Base-by-base conservation (phyloP, 2,329 filamentous ascomycete species). In the Botrytis medusae region DNA sequence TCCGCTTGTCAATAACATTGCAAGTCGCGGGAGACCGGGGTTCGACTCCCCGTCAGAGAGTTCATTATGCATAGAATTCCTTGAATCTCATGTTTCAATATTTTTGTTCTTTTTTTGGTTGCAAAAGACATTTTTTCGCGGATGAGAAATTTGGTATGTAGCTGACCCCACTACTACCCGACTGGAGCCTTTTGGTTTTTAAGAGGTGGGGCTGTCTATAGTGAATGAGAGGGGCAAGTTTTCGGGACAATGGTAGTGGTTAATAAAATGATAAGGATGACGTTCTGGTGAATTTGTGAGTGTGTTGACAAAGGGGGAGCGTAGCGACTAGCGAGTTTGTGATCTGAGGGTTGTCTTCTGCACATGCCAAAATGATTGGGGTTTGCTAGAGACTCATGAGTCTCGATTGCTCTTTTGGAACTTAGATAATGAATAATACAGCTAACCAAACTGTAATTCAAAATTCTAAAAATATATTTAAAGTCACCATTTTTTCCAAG, bases 1-100 rank as follows among this genome's bases (percentile, higher is more conserved):
- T 80, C 79, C 79, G 79, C 79, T 80, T 80, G 79, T 80, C 79
- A 80, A 44, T 40, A 2, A 2, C 7, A 2, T 25, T n/a, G 18
- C 70, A 72, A 60, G 10, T 40, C 77, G 77, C 77, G 76, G 76
- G 75, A 78, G 77, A 77, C 73, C 76, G 74, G 76, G 76, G 77
- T 78, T 77, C 76, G 75, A 78, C 74, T 77, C 77, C 77, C 77
- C 75, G 77, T 72, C 70, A 72, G 70, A 72, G 70, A 72, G 61
- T 72, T 70, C 51, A 8, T 6, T 14, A 1, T 12, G 5, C n/a
- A 18, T 8, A 22, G 25, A 42, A 57, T 68, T 42, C 48, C 34
- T 25, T 29, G 64, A 54, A 54, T 57, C 46, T n/a, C n/a, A n/a
- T n/a, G n/a, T n/a, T n/a, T n/a, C n/a, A n/a, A n/a, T n/a, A n/a